A percentile compares a stretch with the other conserved stretches of the same genome.
Conservation (phyloP, 75 land plant species). For the Cryptomeria japonica region DNA sequence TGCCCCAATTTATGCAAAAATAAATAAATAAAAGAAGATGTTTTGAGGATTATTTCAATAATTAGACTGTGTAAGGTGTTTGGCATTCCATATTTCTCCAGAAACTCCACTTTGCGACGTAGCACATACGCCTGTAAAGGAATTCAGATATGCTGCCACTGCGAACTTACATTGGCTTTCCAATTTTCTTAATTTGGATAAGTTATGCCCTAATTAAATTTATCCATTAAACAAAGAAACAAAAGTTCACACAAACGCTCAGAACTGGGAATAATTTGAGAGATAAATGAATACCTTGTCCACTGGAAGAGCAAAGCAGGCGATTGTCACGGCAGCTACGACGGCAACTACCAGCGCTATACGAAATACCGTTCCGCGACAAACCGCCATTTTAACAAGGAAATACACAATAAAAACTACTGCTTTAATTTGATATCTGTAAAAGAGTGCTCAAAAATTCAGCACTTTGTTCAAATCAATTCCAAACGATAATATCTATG, state of each 20-base stretch:
- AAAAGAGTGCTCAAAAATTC: too few relatives aligned
- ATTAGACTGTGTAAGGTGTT: background rate
- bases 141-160: background rate
- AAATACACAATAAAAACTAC: too few relatives aligned
- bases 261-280: background rate
- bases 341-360: background rate
- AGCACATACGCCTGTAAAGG: background rate
- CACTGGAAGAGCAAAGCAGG: conserved; percentile 16
- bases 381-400: conserved; percentile 4
- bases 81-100: background rate
- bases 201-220: background rate
- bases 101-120: too few relatives aligned
- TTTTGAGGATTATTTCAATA: background rate
- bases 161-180: background rate
- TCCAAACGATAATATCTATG: too few relatives aligned
- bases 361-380: background rate
- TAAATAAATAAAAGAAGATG: background rate
- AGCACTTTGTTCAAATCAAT: background rate
- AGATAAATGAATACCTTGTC: conserved; percentile 14
- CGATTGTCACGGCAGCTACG: background rate
- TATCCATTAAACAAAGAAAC: background rate
- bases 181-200: too few relatives aligned
- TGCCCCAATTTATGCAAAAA: background rate
- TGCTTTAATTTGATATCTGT: too few relatives aligned
- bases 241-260: background rate